phyloP scores from a whole-genome alignment of 164 flowering plant species.

The Malania oleifera region DNA sequence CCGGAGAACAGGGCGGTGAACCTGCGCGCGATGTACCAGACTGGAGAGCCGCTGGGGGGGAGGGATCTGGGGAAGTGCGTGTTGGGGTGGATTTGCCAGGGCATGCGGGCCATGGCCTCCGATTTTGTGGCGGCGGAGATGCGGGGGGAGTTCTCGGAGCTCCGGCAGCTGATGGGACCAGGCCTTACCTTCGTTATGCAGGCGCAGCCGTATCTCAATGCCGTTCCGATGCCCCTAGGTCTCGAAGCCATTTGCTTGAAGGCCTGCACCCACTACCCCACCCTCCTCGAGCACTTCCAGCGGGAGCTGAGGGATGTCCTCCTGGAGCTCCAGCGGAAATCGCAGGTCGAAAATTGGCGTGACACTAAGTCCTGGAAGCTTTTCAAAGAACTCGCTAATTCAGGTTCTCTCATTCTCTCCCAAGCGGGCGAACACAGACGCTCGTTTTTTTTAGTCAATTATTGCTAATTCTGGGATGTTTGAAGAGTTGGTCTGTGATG shows the following conservation, averaged over 20 bases:
- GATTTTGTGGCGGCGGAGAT: conserved; percentile 67
- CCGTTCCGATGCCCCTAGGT: conserved; percentile 82
- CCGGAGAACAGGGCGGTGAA: conserved; percentile 3
- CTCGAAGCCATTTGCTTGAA: conserved; percentile 75
- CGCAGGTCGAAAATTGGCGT: conserved; percentile 47
- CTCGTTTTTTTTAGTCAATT: neutral
- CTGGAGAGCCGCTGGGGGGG: conserved; percentile 77
- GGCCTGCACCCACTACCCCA: conserved; percentile 82
- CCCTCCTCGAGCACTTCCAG: conserved; percentile 87
- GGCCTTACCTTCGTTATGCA: conserved; percentile 76
- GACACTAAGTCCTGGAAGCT: conserved; percentile 74
- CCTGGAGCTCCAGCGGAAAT: conserved; percentile 40
- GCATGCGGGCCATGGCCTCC: conserved; percentile 79
- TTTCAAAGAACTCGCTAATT: conserved; percentile 68
- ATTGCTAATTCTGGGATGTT: neutral
- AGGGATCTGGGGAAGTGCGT: conserved; percentile 74
- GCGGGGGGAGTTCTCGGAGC: conserved; percentile 62
- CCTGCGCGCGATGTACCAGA: conserved; percentile 29
- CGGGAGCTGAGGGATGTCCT: conserved; percentile 75
- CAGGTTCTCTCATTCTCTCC: conserved; percentile 41
- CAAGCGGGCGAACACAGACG: too few species aligned
- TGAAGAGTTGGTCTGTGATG: neutral
- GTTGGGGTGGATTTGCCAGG: conserved; percentile 70
- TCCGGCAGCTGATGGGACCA: conserved; percentile 60
- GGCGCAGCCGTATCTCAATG: conserved; percentile 79